Conservation (phyloP, 2,329 filamentous ascomycete species). For the Epichloe hybrida region DNA sequence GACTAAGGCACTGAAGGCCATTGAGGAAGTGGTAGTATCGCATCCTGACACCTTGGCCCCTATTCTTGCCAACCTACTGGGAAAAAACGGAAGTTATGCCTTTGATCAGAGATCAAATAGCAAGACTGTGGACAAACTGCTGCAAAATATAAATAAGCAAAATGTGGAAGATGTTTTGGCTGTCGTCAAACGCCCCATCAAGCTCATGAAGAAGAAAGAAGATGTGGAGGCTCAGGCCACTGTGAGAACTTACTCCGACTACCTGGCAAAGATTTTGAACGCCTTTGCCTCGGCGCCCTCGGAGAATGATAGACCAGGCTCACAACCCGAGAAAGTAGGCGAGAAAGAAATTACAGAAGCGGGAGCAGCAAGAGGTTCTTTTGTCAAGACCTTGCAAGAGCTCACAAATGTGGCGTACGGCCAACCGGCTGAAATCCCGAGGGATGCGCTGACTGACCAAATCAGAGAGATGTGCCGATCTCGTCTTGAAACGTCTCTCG, state of each 20-base stretch:
- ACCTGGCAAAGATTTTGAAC: constrained; percentile 38
- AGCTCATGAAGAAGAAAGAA: constrained; percentile 14
- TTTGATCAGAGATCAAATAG: constrained; percentile 80
- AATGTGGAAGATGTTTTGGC: constrained; percentile 41
- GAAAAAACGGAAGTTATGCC: constrained; percentile 55
- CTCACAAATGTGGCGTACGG: constrained; percentile 44
- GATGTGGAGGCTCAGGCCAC: constrained; percentile 15
- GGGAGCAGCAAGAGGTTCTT: constrained; percentile 14
- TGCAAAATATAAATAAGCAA: constrained; percentile 44
- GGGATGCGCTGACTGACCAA: constrained; percentile 35
- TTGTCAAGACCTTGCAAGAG: constrained; percentile 32
- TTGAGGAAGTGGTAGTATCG: constrained; percentile 51
- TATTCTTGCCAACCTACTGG: constrained; percentile 55
- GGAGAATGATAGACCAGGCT: neutral
- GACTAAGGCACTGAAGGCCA: constrained; percentile 56
- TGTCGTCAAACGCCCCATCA: constrained; percentile 32
- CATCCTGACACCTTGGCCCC: constrained; percentile 45
- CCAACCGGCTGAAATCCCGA: constrained; percentile 25
- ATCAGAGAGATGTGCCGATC: constrained; percentile 40
- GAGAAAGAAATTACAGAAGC: constrained; percentile 14
- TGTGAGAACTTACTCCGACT: constrained; percentile 38
- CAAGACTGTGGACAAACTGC: constrained; percentile 66
- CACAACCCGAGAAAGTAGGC: neutral
- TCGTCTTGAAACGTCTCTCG: constrained; percentile 44
- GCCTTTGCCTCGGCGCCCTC: constrained; percentile 16